Evolutionary conservation across 2,329 filamentous ascomycete species (phyloP).

Genomic region (Xylaria polymorpha): DNA sequence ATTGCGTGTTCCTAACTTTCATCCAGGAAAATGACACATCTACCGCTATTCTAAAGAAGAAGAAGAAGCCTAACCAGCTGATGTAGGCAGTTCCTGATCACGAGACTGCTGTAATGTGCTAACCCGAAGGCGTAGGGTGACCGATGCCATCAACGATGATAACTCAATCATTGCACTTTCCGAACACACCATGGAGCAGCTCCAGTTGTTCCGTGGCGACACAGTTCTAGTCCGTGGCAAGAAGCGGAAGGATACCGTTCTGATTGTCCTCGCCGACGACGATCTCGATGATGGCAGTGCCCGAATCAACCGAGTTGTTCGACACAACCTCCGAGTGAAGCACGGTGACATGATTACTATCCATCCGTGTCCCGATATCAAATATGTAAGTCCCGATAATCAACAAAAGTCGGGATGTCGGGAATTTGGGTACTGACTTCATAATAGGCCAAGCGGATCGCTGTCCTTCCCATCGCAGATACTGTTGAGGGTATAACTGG

Average conservation of each 20-base stretch:
- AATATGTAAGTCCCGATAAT: constrained; percentile 82
- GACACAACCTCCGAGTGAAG: constrained; percentile 98
- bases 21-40: constrained; percentile 85
- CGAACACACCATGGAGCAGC: constrained; percentile 98
- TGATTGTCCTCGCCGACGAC: constrained; percentile 97
- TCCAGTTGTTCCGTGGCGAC: constrained; percentile 98
- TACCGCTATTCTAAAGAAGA: constrained; percentile 99
- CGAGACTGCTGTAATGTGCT: constrained; percentile 20
- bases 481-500: constrained; percentile 98
- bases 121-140: constrained; percentile 73
- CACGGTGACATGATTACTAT: constrained; percentile 98
- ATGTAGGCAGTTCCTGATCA: constrained; percentile 68
- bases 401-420: background rate
- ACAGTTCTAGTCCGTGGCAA: constrained; percentile 98
- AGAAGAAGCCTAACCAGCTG: constrained; percentile 99
- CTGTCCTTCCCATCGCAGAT: constrained; percentile 96
- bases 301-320: constrained; percentile 97
- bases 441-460: constrained; percentile 92
- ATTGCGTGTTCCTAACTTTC: constrained; percentile 42
- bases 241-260: constrained; percentile 98
- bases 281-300: constrained; percentile 97
- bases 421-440: constrained; percentile 10
- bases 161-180: constrained; percentile 99
- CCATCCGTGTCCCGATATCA: constrained; percentile 98
- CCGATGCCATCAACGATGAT: constrained; percentile 98